Evolutionary conservation across 805 yeast species (phyloP).

Genomic region (Yarrowia deformans): DNA sequence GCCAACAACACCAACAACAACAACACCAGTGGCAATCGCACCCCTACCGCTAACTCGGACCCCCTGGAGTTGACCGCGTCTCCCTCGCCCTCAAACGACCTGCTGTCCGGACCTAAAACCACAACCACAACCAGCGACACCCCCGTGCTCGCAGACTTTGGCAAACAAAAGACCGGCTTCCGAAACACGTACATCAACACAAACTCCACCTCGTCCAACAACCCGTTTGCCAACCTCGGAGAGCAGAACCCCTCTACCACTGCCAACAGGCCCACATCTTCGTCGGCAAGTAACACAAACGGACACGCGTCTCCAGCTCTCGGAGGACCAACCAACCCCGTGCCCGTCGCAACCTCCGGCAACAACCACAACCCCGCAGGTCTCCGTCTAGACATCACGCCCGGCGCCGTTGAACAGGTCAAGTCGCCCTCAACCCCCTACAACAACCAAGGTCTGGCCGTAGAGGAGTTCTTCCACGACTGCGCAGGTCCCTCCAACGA

Average conservation of each 20-base stretch:
- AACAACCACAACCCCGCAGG: constrained; percentile 11
- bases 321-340: not conserved
- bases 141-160: constrained; percentile 30
- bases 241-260: not conserved
- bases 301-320: not conserved
- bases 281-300: constrained; percentile 17
- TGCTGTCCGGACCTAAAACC: constrained; percentile 30
- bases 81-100: constrained; percentile 27
- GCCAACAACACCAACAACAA: not conserved
- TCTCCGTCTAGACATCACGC: constrained; percentile 21
- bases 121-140: constrained; percentile 36
- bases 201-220: constrained; percentile 14
- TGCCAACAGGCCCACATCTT: not conserved
- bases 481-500: constrained; percentile 34
- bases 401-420: constrained; percentile 30
- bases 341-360: not conserved
- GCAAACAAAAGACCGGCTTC: constrained; percentile 2
- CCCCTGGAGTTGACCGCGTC: constrained; percentile 30
- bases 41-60: constrained; percentile 26
- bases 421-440: constrained; percentile 36
- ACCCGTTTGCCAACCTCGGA: constrained; percentile 25
- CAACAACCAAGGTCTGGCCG: constrained; percentile 35
- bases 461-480: constrained; percentile 35
- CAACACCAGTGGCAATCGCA: constrained; percentile 9
- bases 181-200: constrained; percentile 29